Conservation (phyloP, 495 filamentous ascomycete genomes). For the Astrocystis sublimbata region DNA sequence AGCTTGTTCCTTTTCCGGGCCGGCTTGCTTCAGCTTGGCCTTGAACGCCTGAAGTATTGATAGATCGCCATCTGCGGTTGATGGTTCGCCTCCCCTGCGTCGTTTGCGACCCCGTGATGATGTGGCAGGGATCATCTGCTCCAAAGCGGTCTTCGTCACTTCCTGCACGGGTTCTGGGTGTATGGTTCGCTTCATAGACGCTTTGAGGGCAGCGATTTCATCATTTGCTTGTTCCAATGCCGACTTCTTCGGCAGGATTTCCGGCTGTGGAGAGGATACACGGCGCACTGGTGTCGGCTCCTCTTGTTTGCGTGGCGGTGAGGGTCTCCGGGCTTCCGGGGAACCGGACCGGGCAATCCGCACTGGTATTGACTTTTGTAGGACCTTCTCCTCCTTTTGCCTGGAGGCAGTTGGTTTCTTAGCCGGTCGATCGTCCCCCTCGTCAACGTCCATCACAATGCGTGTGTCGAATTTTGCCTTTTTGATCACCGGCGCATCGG, state of each 20-base stretch:
- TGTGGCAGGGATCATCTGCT: constrained; percentile 80
- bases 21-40: constrained; percentile 68
- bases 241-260: constrained; percentile 56
- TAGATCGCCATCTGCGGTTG: constrained; percentile 54
- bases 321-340: constrained; percentile 21
- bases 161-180: constrained; percentile 57
- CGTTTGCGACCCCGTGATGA: constrained; percentile 80
- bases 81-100: constrained; percentile 52
- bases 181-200: constrained; percentile 84
- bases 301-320: constrained; percentile 27
- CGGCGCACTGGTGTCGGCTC: constrained; percentile 22
- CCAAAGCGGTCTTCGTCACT: constrained; percentile 58
- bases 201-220: constrained; percentile 86
- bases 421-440: constrained; percentile 33
- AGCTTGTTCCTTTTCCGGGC: constrained; percentile 45
- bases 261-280: constrained; percentile 49
- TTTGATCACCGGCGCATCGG: constrained; percentile 64
- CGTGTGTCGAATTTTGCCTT: constrained; percentile 91
- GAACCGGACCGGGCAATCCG: constrained; percentile 21
- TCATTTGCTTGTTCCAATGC: constrained; percentile 81
- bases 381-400: constrained; percentile 34
- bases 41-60: constrained; percentile 75
- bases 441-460: constrained; percentile 65
- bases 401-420: constrained; percentile 26
- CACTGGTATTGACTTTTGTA: constrained; percentile 33